Evolutionary conservation across 2,329 filamentous ascomycete genomes (phyloP), one percentile per base, ranked within the genome.

Genomic region (Aspergillus chevalieri): DNA sequence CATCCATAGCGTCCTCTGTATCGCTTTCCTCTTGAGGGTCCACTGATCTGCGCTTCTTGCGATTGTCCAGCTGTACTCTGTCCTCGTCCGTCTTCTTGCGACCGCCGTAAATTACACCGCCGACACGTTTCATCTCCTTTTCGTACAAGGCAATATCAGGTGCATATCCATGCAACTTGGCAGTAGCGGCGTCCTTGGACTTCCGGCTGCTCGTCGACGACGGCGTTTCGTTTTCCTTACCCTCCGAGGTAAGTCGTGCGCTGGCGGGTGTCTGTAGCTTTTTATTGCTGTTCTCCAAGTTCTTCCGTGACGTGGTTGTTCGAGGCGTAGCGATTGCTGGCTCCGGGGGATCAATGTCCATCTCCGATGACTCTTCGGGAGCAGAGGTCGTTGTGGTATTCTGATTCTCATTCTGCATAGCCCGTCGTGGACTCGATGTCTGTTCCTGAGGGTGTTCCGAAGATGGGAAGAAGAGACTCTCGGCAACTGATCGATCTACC

Each of bases 121-220:
- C 83, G 43, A 79, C 80, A 17, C 93, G 83, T 73, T 95, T 96
- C 74, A 82, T 89, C 71, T 98, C 93, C 65, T 93, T 95, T 63
- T 97, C 87, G 62, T 93, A 98, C 28, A 94, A 74, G 2, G 85
- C 86, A 62, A 97, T 90, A 63, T 98, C 93, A 0, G 85, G 81
- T 1, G 88, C 90, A 50, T 92, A 76, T 33, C 82, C 80, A 47
- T 93, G 88, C 6, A 97, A 73, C 55, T 82, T 84, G 30, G 84
- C 81, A n/a, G 86, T 73, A 10, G 93, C 93, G 62, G 87, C 86
- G 38, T 86, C 84, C 66, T 97, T 98, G 12, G 93, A 92, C 60
- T 89, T 93, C 48, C 93, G 85, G 56, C 87, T 88, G 22, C 85
- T 84, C 1, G 84, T 87, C 2, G 85, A 78, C 0, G 83, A 84